Percentiles rank a stretch among this genome's conserved stretches.
Conservation (phyloP, 148 eudicot genomes). For the Talinum fruticosum region DNA sequence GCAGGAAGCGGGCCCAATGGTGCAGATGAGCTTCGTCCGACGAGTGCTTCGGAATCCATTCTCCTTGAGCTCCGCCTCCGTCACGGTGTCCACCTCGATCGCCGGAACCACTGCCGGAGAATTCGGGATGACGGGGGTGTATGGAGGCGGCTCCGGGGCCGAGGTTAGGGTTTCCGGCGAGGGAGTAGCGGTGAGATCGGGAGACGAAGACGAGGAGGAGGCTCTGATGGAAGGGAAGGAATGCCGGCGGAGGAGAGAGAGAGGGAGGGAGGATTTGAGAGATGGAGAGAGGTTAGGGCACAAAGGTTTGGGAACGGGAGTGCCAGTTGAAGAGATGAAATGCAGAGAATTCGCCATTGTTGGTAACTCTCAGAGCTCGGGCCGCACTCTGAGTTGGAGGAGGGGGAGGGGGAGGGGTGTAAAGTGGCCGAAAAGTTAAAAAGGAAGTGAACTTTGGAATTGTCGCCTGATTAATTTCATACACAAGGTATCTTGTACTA, state of each 20-base stretch:
- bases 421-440: neutral
- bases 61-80: constrained; percentile 87
- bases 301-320: neutral
- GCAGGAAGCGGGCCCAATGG: constrained; percentile 73
- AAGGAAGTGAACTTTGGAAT: neutral
- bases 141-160: neutral
- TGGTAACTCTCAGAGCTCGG: neutral
- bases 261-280: neutral
- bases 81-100: constrained; percentile 72
- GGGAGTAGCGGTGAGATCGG: neutral
- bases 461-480: neutral
- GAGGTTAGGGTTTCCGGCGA: neutral
- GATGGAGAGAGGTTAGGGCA: neutral
- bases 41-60: constrained; percentile 88
- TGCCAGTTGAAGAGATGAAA: neutral
- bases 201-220: neutral
- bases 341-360: constrained; percentile 4
- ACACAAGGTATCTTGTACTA: no score
- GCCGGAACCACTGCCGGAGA: neutral
- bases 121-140: neutral
- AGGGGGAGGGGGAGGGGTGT: neutral
- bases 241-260: neutral
- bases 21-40: constrained; percentile 76
- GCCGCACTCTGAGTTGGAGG: neutral
- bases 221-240: neutral